Conservation (phyloP, 257 asterid genomes). For the Handroanthus guayacan region DNA sequence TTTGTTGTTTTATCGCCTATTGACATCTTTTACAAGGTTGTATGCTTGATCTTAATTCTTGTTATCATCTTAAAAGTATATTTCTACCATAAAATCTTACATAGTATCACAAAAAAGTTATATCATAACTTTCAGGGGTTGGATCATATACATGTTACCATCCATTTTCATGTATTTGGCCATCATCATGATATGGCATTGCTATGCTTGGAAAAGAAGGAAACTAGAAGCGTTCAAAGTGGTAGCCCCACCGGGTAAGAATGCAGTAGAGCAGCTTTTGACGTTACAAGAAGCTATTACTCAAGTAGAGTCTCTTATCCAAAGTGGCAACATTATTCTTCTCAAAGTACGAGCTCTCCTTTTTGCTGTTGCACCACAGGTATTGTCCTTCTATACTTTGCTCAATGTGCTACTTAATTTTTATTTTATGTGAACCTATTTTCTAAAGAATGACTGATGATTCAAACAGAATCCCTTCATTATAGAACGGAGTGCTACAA, state of each 20-base stretch:
- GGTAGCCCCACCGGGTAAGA: slow-evolving; percentile 72
- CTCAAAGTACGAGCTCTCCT: slow-evolving; percentile 76
- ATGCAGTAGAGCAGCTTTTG: slow-evolving; percentile 84
- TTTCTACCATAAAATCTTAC: background rate
- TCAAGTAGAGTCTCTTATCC: slow-evolving; percentile 73
- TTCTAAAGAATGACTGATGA: background rate
- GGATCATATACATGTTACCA: slow-evolving; percentile 64
- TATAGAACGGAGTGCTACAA: background rate
- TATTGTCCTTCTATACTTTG: slow-evolving; percentile 35
- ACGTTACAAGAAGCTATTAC: slow-evolving; percentile 78
- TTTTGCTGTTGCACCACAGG: slow-evolving; percentile 79
- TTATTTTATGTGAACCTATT: background rate
- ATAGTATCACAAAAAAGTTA: slow-evolving; percentile 27
- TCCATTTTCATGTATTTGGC: slow-evolving; percentile 58
- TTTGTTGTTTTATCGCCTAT: slow-evolving; percentile 15
- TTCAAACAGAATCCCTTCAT: background rate
- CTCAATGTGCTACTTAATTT: slow-evolving; percentile 25
- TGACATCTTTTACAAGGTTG: slow-evolving; percentile 21
- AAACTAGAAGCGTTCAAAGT: slow-evolving; percentile 69
- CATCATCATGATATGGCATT: slow-evolving; percentile 68
- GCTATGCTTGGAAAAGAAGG: slow-evolving; percentile 49
- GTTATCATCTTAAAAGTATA: slow-evolving; percentile 13
- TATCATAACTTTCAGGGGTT: slow-evolving; percentile 64
- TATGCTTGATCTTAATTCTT: slow-evolving; percentile 17
- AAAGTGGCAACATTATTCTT: slow-evolving; percentile 72